Evolutionary conservation across 1,284 basidiomycete genomes (phyloP), one percentile per base, ranked within the genome.

Genomic region (Ustilago lituana): DNA sequence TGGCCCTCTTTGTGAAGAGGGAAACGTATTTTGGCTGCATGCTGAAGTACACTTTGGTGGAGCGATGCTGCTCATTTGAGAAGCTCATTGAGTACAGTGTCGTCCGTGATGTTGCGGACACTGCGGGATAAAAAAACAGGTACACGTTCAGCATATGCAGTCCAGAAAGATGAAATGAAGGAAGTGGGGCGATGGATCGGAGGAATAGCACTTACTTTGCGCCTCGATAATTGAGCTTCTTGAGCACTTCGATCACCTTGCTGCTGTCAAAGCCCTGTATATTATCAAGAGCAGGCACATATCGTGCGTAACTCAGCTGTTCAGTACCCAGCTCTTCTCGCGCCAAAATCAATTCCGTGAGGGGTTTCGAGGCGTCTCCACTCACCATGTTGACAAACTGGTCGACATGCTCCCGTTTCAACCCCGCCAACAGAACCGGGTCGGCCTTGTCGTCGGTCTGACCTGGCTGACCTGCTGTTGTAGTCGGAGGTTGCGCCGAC

Each of bases 141-240:
- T 17, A 46, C n/a, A n/a, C n/a, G n/a, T n/a, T 61, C 58, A 61
- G 58, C 31, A 7, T 3, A 27, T 10, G 35, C 32, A 22, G 17
- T 9, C 2, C 9, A 17, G 23, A 35, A 17, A 17, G 24, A 31
- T 29, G 32, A 11, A 29, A 29, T 29, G 27, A 12, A 29, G 12
- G 7, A 29, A 29, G 27, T 6, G 12, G 27, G 27, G 12, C 6
- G 27, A 29, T 12, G 6, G 27, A 12, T 7, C 27, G 32, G 17
- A 9, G 17, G 29, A 14, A 12, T 6, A 5, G 27, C 17, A 49
- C 85, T 83, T 66, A 89, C 88, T 90, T 89, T 23, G 85, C 84
- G 12, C 92, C 94, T 17, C 94, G 89, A 84, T 98, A 98, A 83
- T 98, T 97, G 82, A 96, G 82, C 73, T 90, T 87, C 74, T 91